phyloP scores from a whole-genome alignment of 2,329 filamentous ascomycete genomes.

The Chrysoporthe cubensis region DNA sequence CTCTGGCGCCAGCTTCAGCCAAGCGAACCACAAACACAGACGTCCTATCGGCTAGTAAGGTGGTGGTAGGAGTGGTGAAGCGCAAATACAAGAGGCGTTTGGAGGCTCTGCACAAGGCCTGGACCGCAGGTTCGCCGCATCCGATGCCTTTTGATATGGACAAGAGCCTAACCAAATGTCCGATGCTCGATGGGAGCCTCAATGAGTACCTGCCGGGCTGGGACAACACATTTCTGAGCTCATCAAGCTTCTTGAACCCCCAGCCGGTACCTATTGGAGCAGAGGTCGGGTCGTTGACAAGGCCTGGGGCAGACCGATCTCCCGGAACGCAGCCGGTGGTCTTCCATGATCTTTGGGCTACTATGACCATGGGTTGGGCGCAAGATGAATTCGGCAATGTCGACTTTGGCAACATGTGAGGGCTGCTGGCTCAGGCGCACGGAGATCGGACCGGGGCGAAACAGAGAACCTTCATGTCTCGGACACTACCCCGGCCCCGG shows the following conservation, averaged over 20 bases:
- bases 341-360: slow-evolving; percentile 52
- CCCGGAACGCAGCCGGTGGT: slow-evolving; percentile 31
- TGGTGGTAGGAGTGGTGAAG: slow-evolving; percentile 51
- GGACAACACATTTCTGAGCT: slow-evolving; percentile 42
- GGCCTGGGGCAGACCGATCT: slow-evolving; percentile 13
- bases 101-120: slow-evolving; percentile 37
- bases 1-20: slow-evolving; percentile 30
- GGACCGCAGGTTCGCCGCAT: neutral
- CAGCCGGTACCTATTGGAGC: slow-evolving; percentile 13
- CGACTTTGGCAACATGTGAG: slow-evolving; percentile 10
- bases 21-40: slow-evolving; percentile 41
- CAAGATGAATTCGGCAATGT: slow-evolving; percentile 15
- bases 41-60: slow-evolving; percentile 48
- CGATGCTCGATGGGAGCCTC: slow-evolving; percentile 56
- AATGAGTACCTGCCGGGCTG: slow-evolving; percentile 51
- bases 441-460: too few relatives aligned
- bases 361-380: slow-evolving; percentile 53
- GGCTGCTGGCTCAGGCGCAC: too few relatives aligned
- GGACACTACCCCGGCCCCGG: too few relatives aligned
- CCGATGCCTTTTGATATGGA: slow-evolving; percentile 30
- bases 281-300: neutral
- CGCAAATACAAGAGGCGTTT: slow-evolving; percentile 50
- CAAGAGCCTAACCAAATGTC: slow-evolving; percentile 42
- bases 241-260: slow-evolving; percentile 15
- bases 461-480: too few relatives aligned